A percentile compares a stretch with the other conserved stretches of the same genome.
Conservation (phyloP, 257 asterid genomes). For the Solanum pimpinellifolium region DNA sequence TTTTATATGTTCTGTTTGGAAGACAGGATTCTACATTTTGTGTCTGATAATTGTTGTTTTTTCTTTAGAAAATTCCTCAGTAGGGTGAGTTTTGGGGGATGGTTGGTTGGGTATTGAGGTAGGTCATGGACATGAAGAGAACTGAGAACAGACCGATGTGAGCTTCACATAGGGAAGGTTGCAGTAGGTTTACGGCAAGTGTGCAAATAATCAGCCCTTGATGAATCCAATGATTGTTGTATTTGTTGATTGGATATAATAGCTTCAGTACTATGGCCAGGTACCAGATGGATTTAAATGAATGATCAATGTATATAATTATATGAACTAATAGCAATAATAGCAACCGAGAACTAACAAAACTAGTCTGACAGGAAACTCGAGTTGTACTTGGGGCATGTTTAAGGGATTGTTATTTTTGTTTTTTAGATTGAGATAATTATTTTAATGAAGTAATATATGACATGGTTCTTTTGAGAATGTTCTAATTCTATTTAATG, state of each 20-base stretch:
- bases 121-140: background rate
- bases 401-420: background rate
- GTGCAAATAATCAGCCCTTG: background rate
- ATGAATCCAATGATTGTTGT: background rate
- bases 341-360: background rate
- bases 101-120: background rate
- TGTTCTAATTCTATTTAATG: background rate
- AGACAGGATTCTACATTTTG: background rate
- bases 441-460: background rate
- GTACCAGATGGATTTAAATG: background rate
- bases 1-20: background rate
- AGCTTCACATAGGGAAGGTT: background rate
- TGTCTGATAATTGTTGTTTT: background rate
- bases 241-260: background rate
- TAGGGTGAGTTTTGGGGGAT: background rate
- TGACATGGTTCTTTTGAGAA: background rate
- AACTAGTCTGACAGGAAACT: background rate
- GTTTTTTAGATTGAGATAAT: background rate
- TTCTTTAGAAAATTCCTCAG: background rate
- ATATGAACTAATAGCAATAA: background rate
- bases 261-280: background rate
- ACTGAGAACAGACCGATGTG: background rate
- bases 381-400: background rate
- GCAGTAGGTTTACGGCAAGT: background rate
- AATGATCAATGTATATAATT: background rate